phyloP scores from a whole-genome alignment of 2,329 filamentous ascomycete species.

The Calcarisporium arbuscula region DNA sequence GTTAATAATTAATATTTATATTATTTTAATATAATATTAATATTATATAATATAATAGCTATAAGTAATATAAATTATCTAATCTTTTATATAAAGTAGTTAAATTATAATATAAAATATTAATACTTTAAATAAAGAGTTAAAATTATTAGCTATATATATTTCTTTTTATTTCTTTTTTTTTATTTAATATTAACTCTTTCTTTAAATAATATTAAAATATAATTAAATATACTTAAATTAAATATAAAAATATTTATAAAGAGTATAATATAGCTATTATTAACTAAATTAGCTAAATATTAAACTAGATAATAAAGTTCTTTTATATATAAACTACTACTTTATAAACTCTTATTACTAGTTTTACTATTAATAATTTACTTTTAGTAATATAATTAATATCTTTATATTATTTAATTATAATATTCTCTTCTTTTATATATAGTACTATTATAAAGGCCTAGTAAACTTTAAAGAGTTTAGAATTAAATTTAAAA shows the following conservation, averaged over 20 bases:
- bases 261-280: constrained; percentile 3
- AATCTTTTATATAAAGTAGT: constrained; percentile 3
- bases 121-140: not conserved
- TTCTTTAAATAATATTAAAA: no score
- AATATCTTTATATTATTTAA: constrained; percentile 3
- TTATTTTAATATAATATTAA: constrained; percentile 3
- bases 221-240: no score
- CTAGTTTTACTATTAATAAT: constrained; percentile 1
- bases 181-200: not conserved
- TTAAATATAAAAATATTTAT: constrained; percentile 8
- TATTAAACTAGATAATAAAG: not conserved
- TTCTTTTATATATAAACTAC: constrained; percentile 2
- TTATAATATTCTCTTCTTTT: constrained; percentile 2
- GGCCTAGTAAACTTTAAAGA: no score
- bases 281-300: constrained; percentile 2
- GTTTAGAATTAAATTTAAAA: no score
- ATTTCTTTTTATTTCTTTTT: not conserved
- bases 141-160: constrained; percentile 2
- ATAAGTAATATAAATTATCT: constrained; percentile 3
- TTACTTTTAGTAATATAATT: constrained; percentile 1
- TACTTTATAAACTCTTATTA: constrained; percentile 2
- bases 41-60: constrained; percentile 3
- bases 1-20: constrained; percentile 3
- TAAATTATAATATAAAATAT: constrained; percentile 3
- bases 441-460: not conserved